These are phyloP conservation scores for Neurospora sp. DNA, from an alignment of 495 filamentous ascomycete genomes.

Conservation along the genomic window DNA sequence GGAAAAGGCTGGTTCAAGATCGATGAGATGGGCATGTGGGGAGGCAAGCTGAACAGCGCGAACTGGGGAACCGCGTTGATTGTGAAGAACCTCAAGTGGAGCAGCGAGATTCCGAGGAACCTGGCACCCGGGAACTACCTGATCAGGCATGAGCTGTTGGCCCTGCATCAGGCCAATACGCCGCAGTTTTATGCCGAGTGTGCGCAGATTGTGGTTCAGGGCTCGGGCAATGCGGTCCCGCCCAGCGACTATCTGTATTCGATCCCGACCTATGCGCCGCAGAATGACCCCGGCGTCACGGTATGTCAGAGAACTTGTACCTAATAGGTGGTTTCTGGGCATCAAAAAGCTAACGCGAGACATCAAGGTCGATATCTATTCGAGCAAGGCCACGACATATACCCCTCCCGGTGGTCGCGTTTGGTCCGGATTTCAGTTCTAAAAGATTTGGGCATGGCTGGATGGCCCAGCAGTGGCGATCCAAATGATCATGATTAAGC, in stretches of 20 bases:
- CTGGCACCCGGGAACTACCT: conserved; percentile 32
- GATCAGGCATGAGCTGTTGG: conserved; percentile 32
- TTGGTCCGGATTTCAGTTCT: conserved; percentile 32
- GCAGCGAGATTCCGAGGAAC: conserved; percentile 25
- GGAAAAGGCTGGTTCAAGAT: conserved; percentile 42
- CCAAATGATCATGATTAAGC: background rate
- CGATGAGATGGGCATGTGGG: conserved; percentile 33
- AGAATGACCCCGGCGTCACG: conserved; percentile 39
- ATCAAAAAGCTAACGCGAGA: background rate
- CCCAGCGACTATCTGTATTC: conserved; percentile 26
- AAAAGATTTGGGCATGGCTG: background rate
- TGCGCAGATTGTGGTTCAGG: conserved; percentile 32
- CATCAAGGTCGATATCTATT: conserved; percentile 37
- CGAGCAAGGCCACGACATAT: conserved; percentile 35
- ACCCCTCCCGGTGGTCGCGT: conserved; percentile 40
- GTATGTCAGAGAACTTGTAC: conserved; percentile 15
- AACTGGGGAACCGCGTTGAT: conserved; percentile 43
- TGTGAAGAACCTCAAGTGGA: conserved; percentile 39
- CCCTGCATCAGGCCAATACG: conserved; percentile 31
- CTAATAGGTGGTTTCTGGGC: background rate
- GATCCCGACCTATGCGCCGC: conserved; percentile 40
- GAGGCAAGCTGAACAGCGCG: conserved; percentile 30
- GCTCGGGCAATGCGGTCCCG: conserved; percentile 21
- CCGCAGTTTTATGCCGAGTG: conserved; percentile 34
- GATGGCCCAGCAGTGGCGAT: background rate